These are phyloP conservation scores for Clarireedia hainanense DNA, from an alignment of 2,329 filamentous ascomycete species.

Conservation along the genomic window DNA sequence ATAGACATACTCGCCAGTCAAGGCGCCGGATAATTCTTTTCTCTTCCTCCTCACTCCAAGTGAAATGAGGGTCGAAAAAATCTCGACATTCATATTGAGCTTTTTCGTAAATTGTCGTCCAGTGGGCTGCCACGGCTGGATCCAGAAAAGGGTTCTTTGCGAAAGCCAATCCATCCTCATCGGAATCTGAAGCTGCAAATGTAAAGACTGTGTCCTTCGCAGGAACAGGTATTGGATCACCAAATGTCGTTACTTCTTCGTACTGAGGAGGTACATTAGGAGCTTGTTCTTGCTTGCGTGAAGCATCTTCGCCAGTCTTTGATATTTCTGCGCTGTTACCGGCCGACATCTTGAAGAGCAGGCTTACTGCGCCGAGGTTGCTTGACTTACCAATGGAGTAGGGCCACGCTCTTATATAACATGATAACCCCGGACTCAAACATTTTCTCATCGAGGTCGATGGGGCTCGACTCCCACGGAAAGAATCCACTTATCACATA, in stretches of 20 bases:
- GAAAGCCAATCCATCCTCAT: constrained; percentile 13
- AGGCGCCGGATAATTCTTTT: constrained; percentile 20
- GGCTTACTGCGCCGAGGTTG: background rate
- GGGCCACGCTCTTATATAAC: background rate
- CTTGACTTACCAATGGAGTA: too few relatives aligned
- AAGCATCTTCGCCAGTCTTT: background rate
- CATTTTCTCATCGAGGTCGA: too few relatives aligned
- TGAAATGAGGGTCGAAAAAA: constrained; percentile 19
- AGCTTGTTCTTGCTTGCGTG: constrained; percentile 5
- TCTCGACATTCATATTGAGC: constrained; percentile 23
- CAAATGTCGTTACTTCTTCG: constrained; percentile 14
- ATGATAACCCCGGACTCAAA: background rate
- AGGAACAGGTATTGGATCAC: constrained; percentile 10
- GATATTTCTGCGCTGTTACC: background rate
- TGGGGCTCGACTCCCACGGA: too few relatives aligned
- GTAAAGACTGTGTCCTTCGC: constrained; percentile 1
- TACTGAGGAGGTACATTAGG: constrained; percentile 8
- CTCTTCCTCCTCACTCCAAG: constrained; percentile 24
- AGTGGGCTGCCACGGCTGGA: constrained; percentile 22
- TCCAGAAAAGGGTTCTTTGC: constrained; percentile 20
- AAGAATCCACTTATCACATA: too few relatives aligned
- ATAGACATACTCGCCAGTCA: constrained; percentile 20
- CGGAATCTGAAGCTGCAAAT: constrained; percentile 9
- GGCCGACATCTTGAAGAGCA: constrained; percentile 1
- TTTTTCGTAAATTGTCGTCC: constrained; percentile 20